Evolutionary conservation across 2,329 filamentous ascomycete genomes (phyloP), one percentile per base, ranked within the genome.

Genomic region (Penicillium sp.): DNA sequence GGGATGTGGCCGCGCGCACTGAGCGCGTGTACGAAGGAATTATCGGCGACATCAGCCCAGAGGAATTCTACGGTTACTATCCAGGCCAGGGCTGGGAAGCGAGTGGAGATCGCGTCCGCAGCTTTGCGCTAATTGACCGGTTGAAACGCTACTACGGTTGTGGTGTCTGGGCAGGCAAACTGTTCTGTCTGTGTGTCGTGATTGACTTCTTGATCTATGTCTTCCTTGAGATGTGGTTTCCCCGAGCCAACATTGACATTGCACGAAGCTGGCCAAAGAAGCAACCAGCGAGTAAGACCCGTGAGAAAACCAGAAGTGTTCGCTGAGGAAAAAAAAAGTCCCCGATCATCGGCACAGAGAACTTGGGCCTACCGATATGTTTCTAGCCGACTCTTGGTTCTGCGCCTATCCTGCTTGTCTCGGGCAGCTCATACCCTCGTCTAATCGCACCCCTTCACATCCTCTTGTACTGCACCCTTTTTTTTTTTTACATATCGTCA

Each of bases 141-240:
- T 77, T 99, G 20, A 99, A 99, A 76, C 81, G 94, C 57, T 99
- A 99, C 74, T 99, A 97, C 69, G 94, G 94, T 9, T 99, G 95
- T 70, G 94, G 94, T 34, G 93, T 97, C 48, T 99, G 94, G 94
- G 94, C 94, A 0, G 94, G 94, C 35, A 99, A 99, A 76, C 80
- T 99, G 9, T 99, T 99, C 69, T 97, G 94, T 68, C 79, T 99
- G 1, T 97, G 93, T 62, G 92, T 92, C 11, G 86, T 97, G 55
- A 88, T 99, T 50, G 94, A 99, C 74, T 99, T 96, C 67, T 76
- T 99, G 47, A 82, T 99, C 50, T 96, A 92, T 66, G 81, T 97
- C 46, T 85, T 96, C 47, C 80, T 97, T 51, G 94, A 99, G 73
- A 85, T 95, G 74, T 89, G 86, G 78, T 92, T 89, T 60, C 94